Evolutionary conservation across 352 stramenopile genomes (phyloP).

Genomic region (Pythium insidiosum): DNA sequence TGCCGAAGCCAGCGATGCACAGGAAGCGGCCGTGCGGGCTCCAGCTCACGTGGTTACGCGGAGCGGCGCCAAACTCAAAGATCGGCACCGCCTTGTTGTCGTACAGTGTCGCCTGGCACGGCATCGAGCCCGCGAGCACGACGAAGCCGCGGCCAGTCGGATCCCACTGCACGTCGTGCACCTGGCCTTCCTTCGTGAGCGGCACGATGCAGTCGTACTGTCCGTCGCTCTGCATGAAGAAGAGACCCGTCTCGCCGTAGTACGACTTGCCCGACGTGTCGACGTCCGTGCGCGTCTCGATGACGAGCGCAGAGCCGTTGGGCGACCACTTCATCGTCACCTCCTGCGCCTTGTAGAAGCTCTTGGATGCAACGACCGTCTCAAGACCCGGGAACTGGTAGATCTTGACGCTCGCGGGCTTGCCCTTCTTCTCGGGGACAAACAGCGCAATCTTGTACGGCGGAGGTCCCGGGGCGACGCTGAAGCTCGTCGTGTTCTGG

Average conservation of each 20-base stretch:
- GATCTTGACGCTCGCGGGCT: slow-evolving; percentile 79
- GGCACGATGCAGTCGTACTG: slow-evolving; percentile 89
- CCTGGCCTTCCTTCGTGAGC: slow-evolving; percentile 84
- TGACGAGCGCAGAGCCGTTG: slow-evolving; percentile 77
- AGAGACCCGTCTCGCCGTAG: slow-evolving; percentile 96
- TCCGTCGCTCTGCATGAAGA: slow-evolving; percentile 91
- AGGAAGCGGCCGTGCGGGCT: slow-evolving; percentile 96
- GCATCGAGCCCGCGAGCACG: slow-evolving; percentile 94
- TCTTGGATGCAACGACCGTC: slow-evolving; percentile 68
- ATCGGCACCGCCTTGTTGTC: slow-evolving; percentile 91
- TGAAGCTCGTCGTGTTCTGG: slow-evolving; percentile 77
- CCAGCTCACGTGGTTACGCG: slow-evolving; percentile 95
- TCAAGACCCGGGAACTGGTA: slow-evolving; percentile 74
- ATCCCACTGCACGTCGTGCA: slow-evolving; percentile 95
- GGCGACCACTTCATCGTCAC: slow-evolving; percentile 88
- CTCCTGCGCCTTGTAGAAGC: slow-evolving; percentile 89
- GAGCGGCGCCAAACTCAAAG: slow-evolving; percentile 95
- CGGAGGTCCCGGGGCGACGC: slow-evolving; percentile 60
- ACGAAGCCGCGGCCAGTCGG: slow-evolving; percentile 89
- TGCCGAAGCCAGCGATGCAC: slow-evolving; percentile 94
- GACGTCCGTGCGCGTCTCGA: slow-evolving; percentile 89
- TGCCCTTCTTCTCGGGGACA: slow-evolving; percentile 86
- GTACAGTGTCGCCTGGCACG: slow-evolving; percentile 93
- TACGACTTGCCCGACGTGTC: slow-evolving; percentile 94
- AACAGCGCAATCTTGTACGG: slow-evolving; percentile 85